A percentile compares a stretch with the other conserved stretches of the same genome.
Evolutionary conservation across 2,329 filamentous ascomycete genomes (phyloP).

Genomic region (Claviceps paspali): DNA sequence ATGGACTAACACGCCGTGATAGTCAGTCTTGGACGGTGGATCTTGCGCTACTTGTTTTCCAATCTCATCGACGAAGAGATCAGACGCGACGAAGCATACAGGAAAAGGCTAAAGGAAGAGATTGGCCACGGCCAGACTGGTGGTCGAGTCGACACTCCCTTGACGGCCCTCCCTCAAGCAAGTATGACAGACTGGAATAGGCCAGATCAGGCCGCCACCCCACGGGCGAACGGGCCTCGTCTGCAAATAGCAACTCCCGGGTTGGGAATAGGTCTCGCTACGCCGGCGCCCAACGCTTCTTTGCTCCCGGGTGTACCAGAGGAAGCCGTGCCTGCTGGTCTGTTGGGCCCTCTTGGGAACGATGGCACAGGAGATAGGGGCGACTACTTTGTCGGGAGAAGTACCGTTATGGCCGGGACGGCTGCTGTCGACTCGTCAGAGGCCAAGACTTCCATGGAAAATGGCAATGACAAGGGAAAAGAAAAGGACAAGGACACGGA

Average conservation of each 20-base stretch:
- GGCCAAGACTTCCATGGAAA: slow-evolving; percentile 34
- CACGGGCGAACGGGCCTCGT: slow-evolving; percentile 49
- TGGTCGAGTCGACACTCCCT: slow-evolving; percentile 44
- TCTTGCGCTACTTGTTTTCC: slow-evolving; percentile 80
- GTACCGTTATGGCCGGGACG: not conserved
- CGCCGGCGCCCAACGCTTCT: slow-evolving; percentile 31
- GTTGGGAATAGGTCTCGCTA: slow-evolving; percentile 62
- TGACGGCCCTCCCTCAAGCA: slow-evolving; percentile 33
- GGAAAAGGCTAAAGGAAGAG: slow-evolving; percentile 50
- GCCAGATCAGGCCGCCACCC: slow-evolving; percentile 37
- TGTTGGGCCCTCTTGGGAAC: slow-evolving; percentile 37
- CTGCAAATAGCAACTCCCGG: slow-evolving; percentile 56
- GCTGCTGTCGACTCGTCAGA: slow-evolving; percentile 26
- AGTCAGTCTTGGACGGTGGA: slow-evolving; percentile 97
- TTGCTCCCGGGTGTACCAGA: slow-evolving; percentile 33
- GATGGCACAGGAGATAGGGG: slow-evolving; percentile 48
- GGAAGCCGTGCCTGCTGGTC: slow-evolving; percentile 26
- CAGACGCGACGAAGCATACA: slow-evolving; percentile 58
- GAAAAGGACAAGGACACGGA: slow-evolving; percentile 30
- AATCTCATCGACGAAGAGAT: slow-evolving; percentile 85
- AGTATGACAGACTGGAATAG: slow-evolving; percentile 21
- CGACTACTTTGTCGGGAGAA: slow-evolving; percentile 64
- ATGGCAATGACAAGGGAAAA: slow-evolving; percentile 30
- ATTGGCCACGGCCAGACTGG: slow-evolving; percentile 42
- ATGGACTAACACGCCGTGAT: slow-evolving; percentile 11